Evolutionary conservation across 495 filamentous ascomycete species (phyloP).

Genomic region (Cetradonia linearis): DNA sequence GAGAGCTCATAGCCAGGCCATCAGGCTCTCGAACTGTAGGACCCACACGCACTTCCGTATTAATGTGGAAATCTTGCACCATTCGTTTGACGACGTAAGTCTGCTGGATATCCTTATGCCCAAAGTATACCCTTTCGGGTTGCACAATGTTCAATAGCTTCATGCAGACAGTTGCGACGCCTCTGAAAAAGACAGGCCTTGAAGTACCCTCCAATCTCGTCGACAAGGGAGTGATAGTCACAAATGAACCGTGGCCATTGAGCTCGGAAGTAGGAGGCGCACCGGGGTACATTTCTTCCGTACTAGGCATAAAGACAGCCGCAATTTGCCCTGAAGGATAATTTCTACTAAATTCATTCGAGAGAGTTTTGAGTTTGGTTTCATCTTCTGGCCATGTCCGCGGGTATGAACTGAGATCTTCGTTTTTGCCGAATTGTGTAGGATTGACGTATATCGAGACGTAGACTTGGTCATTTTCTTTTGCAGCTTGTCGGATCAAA

Average conservation of each 20-base stretch:
- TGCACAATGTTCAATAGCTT: slow-evolving; percentile 90
- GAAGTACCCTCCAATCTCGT: slow-evolving; percentile 72
- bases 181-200: slow-evolving; percentile 91
- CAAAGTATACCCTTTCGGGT: slow-evolving; percentile 87
- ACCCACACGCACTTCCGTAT: slow-evolving; percentile 62
- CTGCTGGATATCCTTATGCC: slow-evolving; percentile 97
- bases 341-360: slow-evolving; percentile 56
- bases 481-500: slow-evolving; percentile 74
- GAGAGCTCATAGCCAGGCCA: slow-evolving; percentile 85
- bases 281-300: slow-evolving; percentile 75
- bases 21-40: slow-evolving; percentile 66
- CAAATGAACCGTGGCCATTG: slow-evolving; percentile 72
- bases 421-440: slow-evolving; percentile 84
- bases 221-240: slow-evolving; percentile 79
- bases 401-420: slow-evolving; percentile 81
- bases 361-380: slow-evolving; percentile 52
- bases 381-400: slow-evolving; percentile 79
- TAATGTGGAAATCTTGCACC: slow-evolving; percentile 80
- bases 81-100: slow-evolving; percentile 79
- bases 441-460: slow-evolving; percentile 93
- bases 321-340: slow-evolving; percentile 51
- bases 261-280: slow-evolving; percentile 73
- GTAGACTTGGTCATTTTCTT: slow-evolving; percentile 73
- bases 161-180: slow-evolving; percentile 93
- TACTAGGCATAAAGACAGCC: slow-evolving; percentile 77